A percentile compares a stretch with the other conserved stretches of the same genome.
These are phyloP conservation scores for Diaporthe ampelina DNA, from an alignment of 2,329 filamentous ascomycete species.

Conservation along the genomic window DNA sequence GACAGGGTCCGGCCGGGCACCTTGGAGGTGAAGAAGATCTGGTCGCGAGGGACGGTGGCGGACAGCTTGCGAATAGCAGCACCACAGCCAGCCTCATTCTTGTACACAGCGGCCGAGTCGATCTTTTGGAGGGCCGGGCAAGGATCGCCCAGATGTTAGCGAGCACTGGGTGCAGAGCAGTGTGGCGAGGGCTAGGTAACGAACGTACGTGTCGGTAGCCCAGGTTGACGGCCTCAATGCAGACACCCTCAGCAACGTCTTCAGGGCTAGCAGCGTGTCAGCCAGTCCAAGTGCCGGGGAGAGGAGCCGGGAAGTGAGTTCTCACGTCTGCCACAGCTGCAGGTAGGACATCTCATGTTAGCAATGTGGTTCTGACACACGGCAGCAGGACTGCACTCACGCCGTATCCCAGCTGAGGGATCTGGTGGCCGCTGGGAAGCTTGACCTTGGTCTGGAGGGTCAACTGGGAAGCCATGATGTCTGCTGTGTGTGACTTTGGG, in stretches of 20 bases:
- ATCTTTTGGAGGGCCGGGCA: conserved; percentile 55
- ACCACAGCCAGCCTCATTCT: conserved; percentile 65
- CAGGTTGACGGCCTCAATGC: conserved; percentile 60
- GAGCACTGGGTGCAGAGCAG: neutral
- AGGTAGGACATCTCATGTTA: conserved; percentile 31
- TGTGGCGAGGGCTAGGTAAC: neutral
- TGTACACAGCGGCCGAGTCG: conserved; percentile 67
- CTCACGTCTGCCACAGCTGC: conserved; percentile 69
- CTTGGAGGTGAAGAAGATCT: conserved; percentile 71
- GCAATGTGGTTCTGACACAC: neutral
- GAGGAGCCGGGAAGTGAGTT: neutral
- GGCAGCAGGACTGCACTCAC: conserved; percentile 54
- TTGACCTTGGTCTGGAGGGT: conserved; percentile 63
- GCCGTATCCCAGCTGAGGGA: conserved; percentile 67
- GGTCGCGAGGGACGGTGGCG: conserved; percentile 58
- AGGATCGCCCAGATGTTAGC: neutral
- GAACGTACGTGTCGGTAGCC: conserved; percentile 67
- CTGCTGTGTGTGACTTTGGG: neutral
- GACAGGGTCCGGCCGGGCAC: conserved; percentile 59
- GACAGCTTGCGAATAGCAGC: conserved; percentile 55
- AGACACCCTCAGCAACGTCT: conserved; percentile 54
- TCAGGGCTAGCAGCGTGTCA: conserved; percentile 49
- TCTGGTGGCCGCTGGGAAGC: conserved; percentile 67
- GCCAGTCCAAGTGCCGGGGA: neutral
- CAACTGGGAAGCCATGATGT: conserved; percentile 60